These are phyloP conservation scores for Mycena chlorophos DNA, from an alignment of 768 basidiomycete species.

Conservation along the genomic window DNA sequence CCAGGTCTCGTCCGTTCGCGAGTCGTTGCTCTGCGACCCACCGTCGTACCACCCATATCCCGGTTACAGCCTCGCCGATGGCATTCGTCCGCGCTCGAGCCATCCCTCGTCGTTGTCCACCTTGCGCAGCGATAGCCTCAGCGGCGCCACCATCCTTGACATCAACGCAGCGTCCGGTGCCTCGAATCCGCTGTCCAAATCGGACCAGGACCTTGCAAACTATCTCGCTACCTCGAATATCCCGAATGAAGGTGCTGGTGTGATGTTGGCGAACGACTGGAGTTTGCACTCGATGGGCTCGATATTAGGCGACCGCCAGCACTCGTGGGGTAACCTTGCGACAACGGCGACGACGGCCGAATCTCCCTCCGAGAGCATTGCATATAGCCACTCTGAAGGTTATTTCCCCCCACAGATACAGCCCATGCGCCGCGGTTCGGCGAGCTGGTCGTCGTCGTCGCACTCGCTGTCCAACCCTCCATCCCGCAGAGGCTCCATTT, in stretches of 20 bases:
- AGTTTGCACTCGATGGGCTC: not conserved
- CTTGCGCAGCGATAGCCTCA: conserved; percentile 6
- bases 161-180: conserved; percentile 1
- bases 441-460: conserved; percentile 6
- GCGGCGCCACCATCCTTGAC: conserved; percentile 18
- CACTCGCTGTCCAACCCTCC: not conserved
- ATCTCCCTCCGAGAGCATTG: not conserved
- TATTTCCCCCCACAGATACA: conserved; percentile 10
- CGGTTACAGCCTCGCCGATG: conserved; percentile 3
- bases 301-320: conserved; percentile 7
- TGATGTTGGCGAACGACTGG: conserved; percentile 13
- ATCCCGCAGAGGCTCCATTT: not conserved
- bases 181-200: conserved; percentile 17
- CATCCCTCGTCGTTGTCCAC: not conserved
- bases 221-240: conserved; percentile 21
- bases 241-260: not conserved
- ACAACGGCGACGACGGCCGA: not conserved
- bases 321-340: conserved; percentile 10
- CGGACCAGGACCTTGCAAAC: conserved; percentile 20
- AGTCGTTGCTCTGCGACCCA: conserved; percentile 10
- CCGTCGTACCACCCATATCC: conserved; percentile 4
- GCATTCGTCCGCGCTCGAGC: conserved; percentile 5
- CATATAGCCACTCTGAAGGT: conserved; percentile 12
- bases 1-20: conserved; percentile 16
- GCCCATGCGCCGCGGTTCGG: not conserved